Percentiles rank a stretch among this genome's conserved stretches.
These are phyloP conservation scores for Aspergillus awamori DNA, from an alignment of 2,329 filamentous ascomycete species.

Conservation along the genomic window DNA sequence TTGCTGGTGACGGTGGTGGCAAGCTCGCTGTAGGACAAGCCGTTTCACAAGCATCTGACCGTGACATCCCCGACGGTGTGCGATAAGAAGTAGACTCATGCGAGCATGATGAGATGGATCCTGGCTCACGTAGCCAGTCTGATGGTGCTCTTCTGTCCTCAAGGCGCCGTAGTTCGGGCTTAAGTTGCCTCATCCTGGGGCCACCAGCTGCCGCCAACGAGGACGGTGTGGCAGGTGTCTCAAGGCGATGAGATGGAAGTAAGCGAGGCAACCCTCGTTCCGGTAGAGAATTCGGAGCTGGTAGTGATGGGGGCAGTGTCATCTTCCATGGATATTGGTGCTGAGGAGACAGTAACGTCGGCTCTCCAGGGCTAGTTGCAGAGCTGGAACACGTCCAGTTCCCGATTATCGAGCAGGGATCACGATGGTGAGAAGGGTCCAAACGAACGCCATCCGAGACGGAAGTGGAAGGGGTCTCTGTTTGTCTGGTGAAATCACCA, in stretches of 20 bases:
- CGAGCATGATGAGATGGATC: conserved; percentile 5
- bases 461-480: conserved; percentile 18
- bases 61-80: conserved; percentile 12
- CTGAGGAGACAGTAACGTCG: conserved; percentile 21
- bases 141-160: conserved; percentile 11
- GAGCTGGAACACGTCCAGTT: conserved; percentile 31
- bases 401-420: conserved; percentile 21
- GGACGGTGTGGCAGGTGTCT: conserved; percentile 14
- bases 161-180: conserved; percentile 14
- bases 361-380: conserved; percentile 19
- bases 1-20: conserved; percentile 25
- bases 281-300: background rate
- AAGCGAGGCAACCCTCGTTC: conserved; percentile 17
- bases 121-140: conserved; percentile 20
- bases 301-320: background rate
- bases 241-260: conserved; percentile 12
- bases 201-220: conserved; percentile 17
- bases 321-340: conserved; percentile 14
- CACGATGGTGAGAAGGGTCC: conserved; percentile 17
- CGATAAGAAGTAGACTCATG: conserved; percentile 14
- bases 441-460: conserved; percentile 19
- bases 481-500: conserved; percentile 24
- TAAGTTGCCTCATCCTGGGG: conserved; percentile 18
- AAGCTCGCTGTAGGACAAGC: conserved; percentile 11
- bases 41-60: conserved; percentile 1